Conservation (phyloP, 345 rosid species). For the Punica granatum region DNA sequence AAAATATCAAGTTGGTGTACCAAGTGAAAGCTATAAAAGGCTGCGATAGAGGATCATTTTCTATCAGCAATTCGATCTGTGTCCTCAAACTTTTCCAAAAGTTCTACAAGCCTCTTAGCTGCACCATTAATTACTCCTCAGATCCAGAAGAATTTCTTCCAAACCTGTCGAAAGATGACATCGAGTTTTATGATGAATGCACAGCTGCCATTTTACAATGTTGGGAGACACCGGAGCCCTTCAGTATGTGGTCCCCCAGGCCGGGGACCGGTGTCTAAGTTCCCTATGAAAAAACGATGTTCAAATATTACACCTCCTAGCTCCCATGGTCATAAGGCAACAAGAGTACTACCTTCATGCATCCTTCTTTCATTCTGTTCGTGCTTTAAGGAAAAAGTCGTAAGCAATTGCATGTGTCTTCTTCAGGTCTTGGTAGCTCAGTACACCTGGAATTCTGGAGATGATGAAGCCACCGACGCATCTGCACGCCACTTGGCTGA, state of each 20-base stretch:
- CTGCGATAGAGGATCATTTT: too few species aligned
- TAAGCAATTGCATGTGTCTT: too few species aligned
- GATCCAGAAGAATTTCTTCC: background rate
- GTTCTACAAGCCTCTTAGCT: too few species aligned
- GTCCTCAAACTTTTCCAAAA: too few species aligned
- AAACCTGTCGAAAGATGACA: background rate
- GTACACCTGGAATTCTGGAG: too few species aligned
- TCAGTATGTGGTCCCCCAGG: background rate
- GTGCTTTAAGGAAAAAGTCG: background rate
- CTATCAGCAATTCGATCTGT: too few species aligned
- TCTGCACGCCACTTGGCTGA: background rate
- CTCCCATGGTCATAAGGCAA: background rate
- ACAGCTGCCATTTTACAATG: background rate
- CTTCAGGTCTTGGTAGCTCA: background rate
- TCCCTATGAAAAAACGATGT: background rate
- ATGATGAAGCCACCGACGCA: background rate
- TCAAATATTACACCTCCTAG: background rate
- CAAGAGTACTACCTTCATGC: background rate
- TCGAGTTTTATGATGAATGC: background rate
- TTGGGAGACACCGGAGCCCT: background rate
- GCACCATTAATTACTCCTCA: too few species aligned
- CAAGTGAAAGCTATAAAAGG: too few species aligned
- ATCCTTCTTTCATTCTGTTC: background rate
- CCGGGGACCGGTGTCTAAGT: background rate
- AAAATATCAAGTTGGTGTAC: too few species aligned